These are phyloP conservation scores for Echria macrotheca DNA, from an alignment of 495 filamentous ascomycete genomes.

Conservation along the genomic window DNA sequence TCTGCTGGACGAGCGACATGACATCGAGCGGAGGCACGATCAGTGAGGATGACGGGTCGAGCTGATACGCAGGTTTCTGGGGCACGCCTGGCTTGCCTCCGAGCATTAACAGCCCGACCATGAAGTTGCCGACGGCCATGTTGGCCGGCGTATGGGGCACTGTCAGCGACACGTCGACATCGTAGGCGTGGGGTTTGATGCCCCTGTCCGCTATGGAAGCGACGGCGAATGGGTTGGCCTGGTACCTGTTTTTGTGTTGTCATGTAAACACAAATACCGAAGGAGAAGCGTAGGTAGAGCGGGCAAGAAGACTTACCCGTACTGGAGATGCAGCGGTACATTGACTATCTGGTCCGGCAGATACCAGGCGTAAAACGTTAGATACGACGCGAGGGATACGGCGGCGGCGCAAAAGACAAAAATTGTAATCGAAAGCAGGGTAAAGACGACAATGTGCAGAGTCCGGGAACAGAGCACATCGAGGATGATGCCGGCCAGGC, in stretches of 20 bases:
- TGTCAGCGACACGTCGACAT: conserved; percentile 53
- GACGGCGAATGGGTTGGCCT: conserved; percentile 49
- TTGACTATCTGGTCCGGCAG: conserved; percentile 65
- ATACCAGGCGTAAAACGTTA: conserved; percentile 53
- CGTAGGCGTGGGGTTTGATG: conserved; percentile 57
- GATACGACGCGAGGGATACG: neutral
- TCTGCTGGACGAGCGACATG: conserved; percentile 16
- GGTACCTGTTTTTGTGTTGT: conserved; percentile 25
- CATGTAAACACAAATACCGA: neutral
- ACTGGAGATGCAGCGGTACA: conserved; percentile 72
- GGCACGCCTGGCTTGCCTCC: conserved; percentile 22
- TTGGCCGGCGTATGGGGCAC: conserved; percentile 59
- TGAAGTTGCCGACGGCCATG: conserved; percentile 75
- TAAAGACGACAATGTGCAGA: neutral
- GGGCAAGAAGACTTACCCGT: conserved; percentile 50
- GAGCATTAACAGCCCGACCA: conserved; percentile 73
- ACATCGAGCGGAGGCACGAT: conserved; percentile 7
- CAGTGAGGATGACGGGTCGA: neutral
- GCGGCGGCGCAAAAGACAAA: neutral
- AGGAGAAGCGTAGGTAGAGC: neutral
- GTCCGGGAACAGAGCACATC: neutral
- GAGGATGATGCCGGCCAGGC: too few species aligned
- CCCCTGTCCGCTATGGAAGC: conserved; percentile 33
- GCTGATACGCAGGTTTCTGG: neutral
- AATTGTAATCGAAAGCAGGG: too few species aligned